phyloP scores from a whole-genome alignment of 495 filamentous ascomycete species.

The Cercophora newfieldiana region DNA sequence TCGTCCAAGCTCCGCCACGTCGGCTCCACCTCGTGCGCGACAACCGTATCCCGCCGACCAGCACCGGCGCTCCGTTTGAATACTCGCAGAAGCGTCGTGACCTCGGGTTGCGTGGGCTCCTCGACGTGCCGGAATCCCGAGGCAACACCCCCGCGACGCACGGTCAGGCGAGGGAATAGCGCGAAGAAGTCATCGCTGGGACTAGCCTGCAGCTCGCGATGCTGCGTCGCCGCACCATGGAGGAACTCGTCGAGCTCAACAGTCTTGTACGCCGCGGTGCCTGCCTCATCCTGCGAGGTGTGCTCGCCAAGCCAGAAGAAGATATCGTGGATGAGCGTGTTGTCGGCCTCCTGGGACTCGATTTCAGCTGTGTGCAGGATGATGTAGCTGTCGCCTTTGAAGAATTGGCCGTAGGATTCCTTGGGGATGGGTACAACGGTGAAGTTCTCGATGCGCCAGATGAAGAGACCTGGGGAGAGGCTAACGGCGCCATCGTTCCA shows the following conservation, averaged over 20 bases:
- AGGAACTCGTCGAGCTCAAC: constrained; percentile 66
- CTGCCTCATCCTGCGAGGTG: constrained; percentile 63
- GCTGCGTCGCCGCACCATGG: constrained; percentile 57
- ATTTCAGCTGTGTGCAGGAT: constrained; percentile 50
- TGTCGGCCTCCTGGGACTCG: background rate
- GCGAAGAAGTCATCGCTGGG: constrained; percentile 58
- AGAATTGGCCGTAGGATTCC: constrained; percentile 55
- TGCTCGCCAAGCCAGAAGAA: constrained; percentile 63
- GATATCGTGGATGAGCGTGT: constrained; percentile 54
- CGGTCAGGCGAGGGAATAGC: constrained; percentile 54
- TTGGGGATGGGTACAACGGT: constrained; percentile 59
- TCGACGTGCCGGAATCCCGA: constrained; percentile 63
- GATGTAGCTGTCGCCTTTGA: constrained; percentile 65
- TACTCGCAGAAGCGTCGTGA: constrained; percentile 54
- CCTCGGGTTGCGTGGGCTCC: constrained; percentile 41
- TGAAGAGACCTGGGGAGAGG: constrained; percentile 47
- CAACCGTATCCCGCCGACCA: constrained; percentile 45
- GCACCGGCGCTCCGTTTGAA: constrained; percentile 50
- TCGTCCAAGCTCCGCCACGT: constrained; percentile 62
- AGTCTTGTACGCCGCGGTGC: constrained; percentile 65
- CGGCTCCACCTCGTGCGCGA: constrained; percentile 63
- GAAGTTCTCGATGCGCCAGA: constrained; percentile 66
- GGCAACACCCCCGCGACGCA: constrained; percentile 57
- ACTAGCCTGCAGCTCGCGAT: constrained; percentile 56
- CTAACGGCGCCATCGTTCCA: constrained; percentile 58